phyloP scores from a whole-genome alignment of 176 grass and related monocot genomes.

The Oryza brachyantha region DNA sequence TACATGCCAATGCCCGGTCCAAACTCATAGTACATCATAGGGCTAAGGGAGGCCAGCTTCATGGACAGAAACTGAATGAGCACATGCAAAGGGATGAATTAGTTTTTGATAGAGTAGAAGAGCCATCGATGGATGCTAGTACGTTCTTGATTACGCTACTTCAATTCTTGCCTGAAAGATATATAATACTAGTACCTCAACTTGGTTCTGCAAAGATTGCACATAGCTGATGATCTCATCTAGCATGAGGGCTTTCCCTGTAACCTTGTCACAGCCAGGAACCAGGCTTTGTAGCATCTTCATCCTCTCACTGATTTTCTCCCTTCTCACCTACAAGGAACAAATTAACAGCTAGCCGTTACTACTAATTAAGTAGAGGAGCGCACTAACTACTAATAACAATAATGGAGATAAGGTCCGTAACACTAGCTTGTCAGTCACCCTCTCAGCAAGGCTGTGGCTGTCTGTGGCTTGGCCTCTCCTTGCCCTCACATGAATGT shows the following conservation, averaged over 20 bases:
- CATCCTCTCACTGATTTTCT: constrained; percentile 32
- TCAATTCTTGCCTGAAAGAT: too few relatives aligned
- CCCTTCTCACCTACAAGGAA: constrained; percentile 18
- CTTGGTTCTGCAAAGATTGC: constrained; percentile 35
- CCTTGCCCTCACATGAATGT: constrained; percentile 37
- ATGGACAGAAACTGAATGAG: constrained; percentile 32
- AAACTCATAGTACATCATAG: constrained; percentile 1
- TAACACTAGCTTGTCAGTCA: neutral
- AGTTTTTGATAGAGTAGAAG: neutral
- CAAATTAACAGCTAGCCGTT: neutral
- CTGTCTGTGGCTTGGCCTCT: constrained; percentile 35
- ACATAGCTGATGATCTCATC: constrained; percentile 32
- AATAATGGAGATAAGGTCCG: neutral
- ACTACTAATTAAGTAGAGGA: too few relatives aligned
- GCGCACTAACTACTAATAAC: neutral
- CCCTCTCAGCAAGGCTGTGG: constrained; percentile 36
- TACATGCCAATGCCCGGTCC: constrained; percentile 13
- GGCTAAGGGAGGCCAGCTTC: constrained; percentile 31
- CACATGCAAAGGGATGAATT: neutral
- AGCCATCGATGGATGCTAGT: neutral
- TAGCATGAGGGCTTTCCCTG: constrained; percentile 19
- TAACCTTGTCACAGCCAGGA: constrained; percentile 38
- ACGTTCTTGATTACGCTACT: neutral
- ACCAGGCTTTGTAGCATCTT: constrained; percentile 38
- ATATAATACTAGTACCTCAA: constrained; percentile 24